A percentile compares a stretch with the other conserved stretches of the same genome.
Conservation (phyloP, 1,139 yeast genomes). For the Hansenula sp. region DNA sequence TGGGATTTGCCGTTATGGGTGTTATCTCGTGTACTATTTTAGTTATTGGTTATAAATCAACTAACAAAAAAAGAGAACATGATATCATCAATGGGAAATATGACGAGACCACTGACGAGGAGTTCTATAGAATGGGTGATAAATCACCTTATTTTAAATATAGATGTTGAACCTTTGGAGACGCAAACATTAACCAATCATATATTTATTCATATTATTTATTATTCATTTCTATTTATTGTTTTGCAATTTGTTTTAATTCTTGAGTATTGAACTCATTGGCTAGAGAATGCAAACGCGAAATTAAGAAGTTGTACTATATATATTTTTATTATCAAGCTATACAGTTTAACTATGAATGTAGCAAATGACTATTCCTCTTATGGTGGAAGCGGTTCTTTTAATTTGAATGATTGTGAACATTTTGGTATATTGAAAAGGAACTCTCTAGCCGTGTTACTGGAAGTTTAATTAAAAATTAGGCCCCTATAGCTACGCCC, state of each 20-base stretch:
- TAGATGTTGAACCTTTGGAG: background rate
- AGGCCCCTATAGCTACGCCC: too few relatives aligned
- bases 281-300: too few relatives aligned
- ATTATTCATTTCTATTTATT: background rate
- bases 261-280: too few relatives aligned
- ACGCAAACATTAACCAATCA: background rate
- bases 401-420: too few relatives aligned
- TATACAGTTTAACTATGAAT: too few relatives aligned
- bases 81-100: constrained; percentile 25
- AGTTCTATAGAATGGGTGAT: constrained; percentile 21
- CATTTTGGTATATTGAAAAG: too few relatives aligned
- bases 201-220: background rate
- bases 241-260: background rate
- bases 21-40: constrained; percentile 9
- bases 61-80: constrained; percentile 22
- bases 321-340: too few relatives aligned
- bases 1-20: constrained; percentile 17
- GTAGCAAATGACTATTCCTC: too few relatives aligned
- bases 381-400: too few relatives aligned
- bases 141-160: background rate
- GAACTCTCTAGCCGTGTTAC: too few relatives aligned
- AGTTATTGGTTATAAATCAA: constrained; percentile 18
- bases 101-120: constrained; percentile 21
- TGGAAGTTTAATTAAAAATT: too few relatives aligned
- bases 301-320: too few relatives aligned